Evolutionary conservation across 208 protist species (phyloP).

Genomic region (Leishmania turanica): DNA sequence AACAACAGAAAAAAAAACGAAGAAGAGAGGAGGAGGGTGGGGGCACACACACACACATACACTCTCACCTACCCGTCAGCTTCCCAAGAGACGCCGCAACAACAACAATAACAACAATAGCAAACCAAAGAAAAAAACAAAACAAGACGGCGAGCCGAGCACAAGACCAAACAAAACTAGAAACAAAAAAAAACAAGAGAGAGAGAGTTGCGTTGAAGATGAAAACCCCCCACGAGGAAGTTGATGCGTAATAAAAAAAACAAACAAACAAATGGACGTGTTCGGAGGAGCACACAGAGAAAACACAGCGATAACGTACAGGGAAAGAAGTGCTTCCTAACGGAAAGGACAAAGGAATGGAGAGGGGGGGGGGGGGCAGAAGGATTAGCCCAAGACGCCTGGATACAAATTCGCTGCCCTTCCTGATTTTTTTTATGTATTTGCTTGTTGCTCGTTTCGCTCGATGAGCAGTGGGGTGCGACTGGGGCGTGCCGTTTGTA

Average conservation of each 20-base stretch:
- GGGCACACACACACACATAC: not conserved
- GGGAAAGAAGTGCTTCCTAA: not conserved
- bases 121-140: not conserved
- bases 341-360: not conserved
- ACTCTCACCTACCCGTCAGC: not conserved
- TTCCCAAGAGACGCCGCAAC: not conserved
- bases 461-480: not conserved
- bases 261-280: not conserved
- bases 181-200: not conserved
- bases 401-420: not conserved
- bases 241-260: conserved; percentile 1
- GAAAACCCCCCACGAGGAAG: not conserved
- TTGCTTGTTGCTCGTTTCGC: not conserved
- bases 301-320: not conserved
- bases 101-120: not conserved
- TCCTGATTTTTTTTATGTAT: not conserved
- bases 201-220: not conserved
- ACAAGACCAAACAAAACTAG: not conserved
- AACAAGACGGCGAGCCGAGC: not conserved
- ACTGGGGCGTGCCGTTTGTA: not conserved
- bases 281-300: not conserved
- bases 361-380: too few species aligned
- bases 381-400: not conserved
- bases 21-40: not conserved
- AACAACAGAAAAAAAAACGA: too few species aligned